phyloP scores from a whole-genome alignment of 116 monocot species.

The Iris pallida region DNA sequence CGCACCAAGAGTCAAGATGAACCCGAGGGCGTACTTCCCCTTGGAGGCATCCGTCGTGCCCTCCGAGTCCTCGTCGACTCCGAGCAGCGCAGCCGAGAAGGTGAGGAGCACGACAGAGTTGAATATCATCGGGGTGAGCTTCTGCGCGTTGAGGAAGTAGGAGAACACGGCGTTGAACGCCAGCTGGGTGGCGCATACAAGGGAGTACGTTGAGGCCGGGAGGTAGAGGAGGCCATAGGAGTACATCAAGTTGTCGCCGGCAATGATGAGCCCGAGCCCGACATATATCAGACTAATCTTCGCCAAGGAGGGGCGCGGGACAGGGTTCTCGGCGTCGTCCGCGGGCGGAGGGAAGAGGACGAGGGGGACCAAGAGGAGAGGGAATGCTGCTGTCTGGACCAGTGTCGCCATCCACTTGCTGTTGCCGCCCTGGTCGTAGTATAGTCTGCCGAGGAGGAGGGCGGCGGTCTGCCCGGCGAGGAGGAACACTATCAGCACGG shows the following conservation, averaged over 20 bases:
- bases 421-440: constrained; percentile 22
- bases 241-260: constrained; percentile 23
- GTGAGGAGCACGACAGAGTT: constrained; percentile 28
- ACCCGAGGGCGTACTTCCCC: constrained; percentile 21
- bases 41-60: constrained; percentile 1
- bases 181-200: constrained; percentile 21
- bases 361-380: constrained; percentile 5
- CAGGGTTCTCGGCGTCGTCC: neutral
- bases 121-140: constrained; percentile 16
- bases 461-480: constrained; percentile 16
- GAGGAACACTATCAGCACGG: constrained; percentile 18
- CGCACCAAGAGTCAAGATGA: constrained; percentile 24
- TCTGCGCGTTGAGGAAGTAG: constrained; percentile 12
- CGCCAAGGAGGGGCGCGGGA: neutral
- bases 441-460: constrained; percentile 22
- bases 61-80: constrained; percentile 20
- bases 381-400: constrained; percentile 14
- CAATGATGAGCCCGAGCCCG: constrained; percentile 22
- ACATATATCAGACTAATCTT: constrained; percentile 16
- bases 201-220: constrained; percentile 16
- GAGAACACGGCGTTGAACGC: constrained; percentile 27
- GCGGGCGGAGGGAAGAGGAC: neutral
- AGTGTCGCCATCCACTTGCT: constrained; percentile 28
- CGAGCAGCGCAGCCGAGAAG: constrained; percentile 21
- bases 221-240: constrained; percentile 28